Evolutionary conservation across 139 green algal genomes (phyloP).

Genomic region (Haematococcus sp.): DNA sequence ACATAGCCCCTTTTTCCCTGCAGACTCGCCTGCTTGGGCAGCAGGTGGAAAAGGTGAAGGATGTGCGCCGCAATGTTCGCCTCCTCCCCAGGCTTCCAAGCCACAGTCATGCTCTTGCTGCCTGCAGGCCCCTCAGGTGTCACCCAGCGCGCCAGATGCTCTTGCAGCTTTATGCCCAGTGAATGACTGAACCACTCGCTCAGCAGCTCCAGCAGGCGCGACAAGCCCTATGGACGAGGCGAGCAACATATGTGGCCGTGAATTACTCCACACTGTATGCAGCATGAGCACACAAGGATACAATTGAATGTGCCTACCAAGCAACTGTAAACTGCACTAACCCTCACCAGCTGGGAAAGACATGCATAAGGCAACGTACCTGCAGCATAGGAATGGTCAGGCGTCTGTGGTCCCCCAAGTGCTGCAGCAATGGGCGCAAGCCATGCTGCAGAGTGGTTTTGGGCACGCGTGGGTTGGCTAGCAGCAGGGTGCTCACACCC

Average conservation of each 20-base stretch:
- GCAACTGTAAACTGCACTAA: no score
- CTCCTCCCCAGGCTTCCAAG: constrained; percentile 70
- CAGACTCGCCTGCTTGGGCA: constrained; percentile 78
- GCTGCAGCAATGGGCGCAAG: constrained; percentile 85
- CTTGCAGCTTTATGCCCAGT: constrained; percentile 92
- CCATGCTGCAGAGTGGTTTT: constrained; percentile 73
- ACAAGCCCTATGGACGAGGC: constrained; percentile 50
- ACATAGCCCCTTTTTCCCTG: no score
- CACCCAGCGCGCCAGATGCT: constrained; percentile 92
- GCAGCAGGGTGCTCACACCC: constrained; percentile 13
- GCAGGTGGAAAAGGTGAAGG: constrained; percentile 94
- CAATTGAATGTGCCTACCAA: no score
- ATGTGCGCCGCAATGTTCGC: constrained; percentile 80
- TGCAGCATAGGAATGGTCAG: constrained; percentile 66
- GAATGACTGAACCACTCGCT: constrained; percentile 91
- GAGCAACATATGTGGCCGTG: neutral
- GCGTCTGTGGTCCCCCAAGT: constrained; percentile 60
- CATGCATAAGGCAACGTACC: neutral
- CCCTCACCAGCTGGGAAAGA: no score
- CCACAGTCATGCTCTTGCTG: neutral
- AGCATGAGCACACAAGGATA: neutral
- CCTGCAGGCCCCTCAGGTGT: constrained; percentile 53
- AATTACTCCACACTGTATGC: neutral
- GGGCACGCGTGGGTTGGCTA: constrained; percentile 41
- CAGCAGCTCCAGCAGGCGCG: constrained; percentile 79